These are phyloP conservation scores for Coprinellus micaceus DNA, from an alignment of 768 basidiomycete species.

Conservation along the genomic window DNA sequence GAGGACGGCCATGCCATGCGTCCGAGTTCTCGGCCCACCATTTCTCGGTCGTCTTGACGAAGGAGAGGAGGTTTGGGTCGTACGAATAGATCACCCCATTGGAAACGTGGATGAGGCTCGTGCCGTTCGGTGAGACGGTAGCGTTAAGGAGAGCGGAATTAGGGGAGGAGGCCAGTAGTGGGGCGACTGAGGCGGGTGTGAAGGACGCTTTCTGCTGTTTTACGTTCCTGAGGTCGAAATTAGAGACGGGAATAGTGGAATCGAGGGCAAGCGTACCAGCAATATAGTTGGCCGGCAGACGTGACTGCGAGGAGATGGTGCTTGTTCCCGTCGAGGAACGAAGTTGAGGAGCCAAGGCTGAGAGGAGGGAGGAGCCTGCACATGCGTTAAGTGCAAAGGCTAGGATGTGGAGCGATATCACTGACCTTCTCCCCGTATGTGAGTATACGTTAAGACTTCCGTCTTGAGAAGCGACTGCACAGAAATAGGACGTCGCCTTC, in stretches of 20 bases:
- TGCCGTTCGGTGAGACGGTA: constrained; percentile 72
- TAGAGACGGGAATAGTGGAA: background rate
- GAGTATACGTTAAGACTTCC: constrained; percentile 84
- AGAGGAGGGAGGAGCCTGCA: constrained; percentile 74
- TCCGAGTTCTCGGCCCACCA: constrained; percentile 88
- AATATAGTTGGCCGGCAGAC: constrained; percentile 62
- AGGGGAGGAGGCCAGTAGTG: constrained; percentile 54
- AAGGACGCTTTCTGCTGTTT: constrained; percentile 64
- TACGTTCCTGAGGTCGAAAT: constrained; percentile 57
- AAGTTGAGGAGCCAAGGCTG: constrained; percentile 64
- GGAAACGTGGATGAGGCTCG: constrained; percentile 72
- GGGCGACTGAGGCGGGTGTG: constrained; percentile 57
- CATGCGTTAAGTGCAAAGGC: background rate
- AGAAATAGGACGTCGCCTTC: constrained; percentile 61
- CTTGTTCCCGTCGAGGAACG: constrained; percentile 65
- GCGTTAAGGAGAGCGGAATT: constrained; percentile 63
- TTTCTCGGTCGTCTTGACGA: constrained; percentile 71
- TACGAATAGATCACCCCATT: constrained; percentile 80
- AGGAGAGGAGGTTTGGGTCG: constrained; percentile 60
- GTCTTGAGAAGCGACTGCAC: constrained; percentile 77
- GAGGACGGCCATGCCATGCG: constrained; percentile 64
- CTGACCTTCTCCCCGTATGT: constrained; percentile 73
- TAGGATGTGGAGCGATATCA: background rate
- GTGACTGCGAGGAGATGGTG: constrained; percentile 71
- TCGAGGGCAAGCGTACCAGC: constrained; percentile 51